Base-by-base conservation (phyloP, 768 basidiomycete genomes). In the Mycena leptocephala region DNA sequence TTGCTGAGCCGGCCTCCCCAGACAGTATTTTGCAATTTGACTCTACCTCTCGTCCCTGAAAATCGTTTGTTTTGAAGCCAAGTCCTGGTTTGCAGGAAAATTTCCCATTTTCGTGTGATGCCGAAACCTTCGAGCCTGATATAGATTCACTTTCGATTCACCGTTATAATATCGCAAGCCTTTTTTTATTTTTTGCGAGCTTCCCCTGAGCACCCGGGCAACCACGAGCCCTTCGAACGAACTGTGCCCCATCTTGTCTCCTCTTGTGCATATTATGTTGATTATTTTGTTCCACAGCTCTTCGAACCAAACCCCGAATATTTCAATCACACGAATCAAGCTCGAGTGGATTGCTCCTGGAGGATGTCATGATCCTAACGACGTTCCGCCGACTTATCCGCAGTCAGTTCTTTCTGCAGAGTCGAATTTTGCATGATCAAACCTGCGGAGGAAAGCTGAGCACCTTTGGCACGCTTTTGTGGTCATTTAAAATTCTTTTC, bases 161-260 rank as follows among this genome's bases (percentile, higher is more conserved):
- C 9, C 8, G 26, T 56, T 56, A 30, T 30, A 56, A 56, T 30
- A 56, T 30, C 16, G 55, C 55, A 30, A 56, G 28, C 14, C 28
- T 14, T 39, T 33, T 59, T 39, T 41, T 46, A 46, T 32, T 32
- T 51, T 32, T 67, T 67, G 53, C 24, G 33, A 55, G 22, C 33
- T 39, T 39, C 13, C 28, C 30, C 63, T 13, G 65, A 67, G 51
- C n/a, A 53, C 26, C 35, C 32, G n/a, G 55, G 33, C 48, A 55
- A 67, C n/a, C 30, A 32, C 22, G 65, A 67, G 32, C 46, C 51
- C 18, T 67, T 53, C 22, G 11, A 65, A 65, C 62, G 62, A 64
- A 41, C 62, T 64, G 62, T 43, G 62, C 20, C 16, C 4, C 62
- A 64, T 28, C 62, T 9, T 46, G 43, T 64, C 62, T 64, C 46